Evolutionary conservation across 257 asterid species (phyloP).

Genomic region (Rauvolfia tetraphylla): DNA sequence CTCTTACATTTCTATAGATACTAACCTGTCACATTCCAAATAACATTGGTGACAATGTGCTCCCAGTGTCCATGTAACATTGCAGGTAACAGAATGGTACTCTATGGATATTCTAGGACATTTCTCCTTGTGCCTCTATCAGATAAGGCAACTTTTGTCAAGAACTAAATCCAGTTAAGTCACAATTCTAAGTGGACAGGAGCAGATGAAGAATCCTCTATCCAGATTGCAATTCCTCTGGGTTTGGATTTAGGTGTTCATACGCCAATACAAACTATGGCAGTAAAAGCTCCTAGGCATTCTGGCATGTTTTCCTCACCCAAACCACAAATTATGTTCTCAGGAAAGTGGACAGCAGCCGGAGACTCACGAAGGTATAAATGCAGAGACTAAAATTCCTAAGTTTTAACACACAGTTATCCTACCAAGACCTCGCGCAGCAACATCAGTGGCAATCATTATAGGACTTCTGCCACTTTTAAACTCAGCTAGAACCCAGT

Average conservation of each 20-base stretch:
- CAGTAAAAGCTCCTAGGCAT: conserved; percentile 16
- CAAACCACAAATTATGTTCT: conserved; percentile 62
- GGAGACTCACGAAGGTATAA: conserved; percentile 54
- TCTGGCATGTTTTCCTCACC: conserved; percentile 44
- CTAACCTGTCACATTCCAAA: neutral
- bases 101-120: conserved; percentile 7
- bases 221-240: conserved; percentile 2
- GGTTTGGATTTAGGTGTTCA: neutral
- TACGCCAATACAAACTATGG: neutral
- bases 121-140: neutral
- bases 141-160: neutral
- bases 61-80: conserved; percentile 23
- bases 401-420: conserved; percentile 50
- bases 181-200: neutral
- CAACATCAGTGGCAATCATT: conserved; percentile 98
- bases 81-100: neutral
- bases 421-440: conserved; percentile 99
- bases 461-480: conserved; percentile 80
- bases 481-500: conserved; percentile 89
- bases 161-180: neutral
- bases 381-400: conserved; percentile 45
- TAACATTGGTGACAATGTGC: neutral
- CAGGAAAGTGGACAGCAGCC: conserved; percentile 84
- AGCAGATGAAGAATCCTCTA: neutral
- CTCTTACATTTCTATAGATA: neutral